Base-by-base conservation (phyloP, 208 protist genomes). In the Trypanosoma theileri region DNA sequence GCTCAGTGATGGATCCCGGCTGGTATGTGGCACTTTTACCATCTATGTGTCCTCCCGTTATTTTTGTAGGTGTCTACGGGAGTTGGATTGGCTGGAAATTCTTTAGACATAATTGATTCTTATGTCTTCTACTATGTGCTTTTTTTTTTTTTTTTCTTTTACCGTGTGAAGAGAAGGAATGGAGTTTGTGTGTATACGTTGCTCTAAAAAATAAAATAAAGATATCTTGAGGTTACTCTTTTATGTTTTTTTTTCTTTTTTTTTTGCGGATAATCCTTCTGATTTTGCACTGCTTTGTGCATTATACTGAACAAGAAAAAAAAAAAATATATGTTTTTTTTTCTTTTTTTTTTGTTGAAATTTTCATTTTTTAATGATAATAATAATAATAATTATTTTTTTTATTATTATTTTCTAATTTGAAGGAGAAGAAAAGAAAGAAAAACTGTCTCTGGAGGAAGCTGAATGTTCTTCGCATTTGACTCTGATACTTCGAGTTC, bases 51-150 rank as follows among this genome's bases (percentile, higher is more conserved):
- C 68, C 65, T 26, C 59, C 62, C 0, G 53, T 74, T 13, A 73
- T 79, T 48, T 80, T 76, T 63, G 55, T 93, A 35, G 75, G 69
- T 22, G 66, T 84, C 17, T 88, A 88, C 64, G 74, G 60, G 1
- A 85, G 77, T 26, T 93, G 84, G 84, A 71, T 93, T 22, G 88
- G 86, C 52, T 95, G 84, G 86, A 92, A 92, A 67, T 88, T 95
- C 42, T 95, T 95, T 52, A 71, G 53, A 1, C 89, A 89, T 55
- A 95, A 95, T 58, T 95, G 67, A 72, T 53, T 44, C 12, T 40
- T 66, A 46, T 24, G 48, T 46, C 59, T 51, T n/a, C n/a, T n/a
- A n/a, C n/a, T n/a, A n/a, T n/a, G n/a, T n/a, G n/a, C n/a, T n/a
- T n/a, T 21, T 76, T 31, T 44, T 73, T 19, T 59, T 1, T 74